Base-by-base conservation (phyloP, 257 asterid genomes). In the Gardenia jasminoides region DNA sequence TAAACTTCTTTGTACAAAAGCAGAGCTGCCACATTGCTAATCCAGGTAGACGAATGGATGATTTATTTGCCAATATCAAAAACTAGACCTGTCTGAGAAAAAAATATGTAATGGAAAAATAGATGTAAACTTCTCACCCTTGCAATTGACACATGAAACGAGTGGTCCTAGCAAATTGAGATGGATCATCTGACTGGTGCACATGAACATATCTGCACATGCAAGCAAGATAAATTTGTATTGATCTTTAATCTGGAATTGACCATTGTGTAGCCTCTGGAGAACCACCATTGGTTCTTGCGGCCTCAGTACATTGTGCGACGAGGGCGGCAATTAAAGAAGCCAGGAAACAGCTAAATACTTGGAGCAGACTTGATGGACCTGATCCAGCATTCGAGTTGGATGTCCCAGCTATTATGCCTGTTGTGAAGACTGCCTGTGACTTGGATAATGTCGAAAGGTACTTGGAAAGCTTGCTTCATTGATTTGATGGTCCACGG, bases 221-320 rank as follows among this genome's bases (percentile, higher is more conserved):
- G 61, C 7, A 41, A 41, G n/a, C 28, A 31, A 30, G 20, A 36
- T 36, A n/a, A 67, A 67, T 0, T 8, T 12, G 5, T 19, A 31
- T 17, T 30, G 41, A 59, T 71, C 26, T 44, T 22, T 30, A 12
- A 12, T 9, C 28, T 65, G 58, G 28, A 50, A 33, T 43, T 58
- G n/a, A 64, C 72, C 26, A 1, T 47, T 76, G 50, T 81, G 83
- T 85, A 93, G 98, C 98, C 75, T 91, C 91, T 26, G 97, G 98
- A 62, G 98, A 93, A 70, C 97, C 97, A 1, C 97, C 96, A 4
- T 70, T 93, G 82, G 87, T 90, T 76, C 81, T 93, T 84, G 92
- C 98, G 16, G 96, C 84, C 82, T 90, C 98, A 0, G 91, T 90
- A 78, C 90, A 91, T 80, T 91, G 97, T 70, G 98, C 98, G 16